These are phyloP conservation scores for Starmerella apicola DNA, from an alignment of 805 yeast genomes.

Conservation along the genomic window DNA sequence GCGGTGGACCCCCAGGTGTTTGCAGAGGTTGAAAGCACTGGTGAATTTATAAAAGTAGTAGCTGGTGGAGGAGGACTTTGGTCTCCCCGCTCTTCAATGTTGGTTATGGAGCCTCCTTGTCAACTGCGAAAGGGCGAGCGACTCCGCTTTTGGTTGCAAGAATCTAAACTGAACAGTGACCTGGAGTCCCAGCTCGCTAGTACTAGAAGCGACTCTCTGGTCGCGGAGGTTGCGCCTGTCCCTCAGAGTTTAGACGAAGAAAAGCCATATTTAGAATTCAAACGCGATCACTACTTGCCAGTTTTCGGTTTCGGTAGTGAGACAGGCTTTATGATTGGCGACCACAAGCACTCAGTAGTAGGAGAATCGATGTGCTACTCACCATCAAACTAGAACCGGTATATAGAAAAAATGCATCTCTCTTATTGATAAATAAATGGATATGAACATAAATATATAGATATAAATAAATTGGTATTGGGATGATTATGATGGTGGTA, in stretches of 20 bases:
- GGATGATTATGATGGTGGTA: too few relatives aligned
- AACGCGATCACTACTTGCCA: constrained; percentile 17
- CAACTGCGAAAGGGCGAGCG: constrained; percentile 34
- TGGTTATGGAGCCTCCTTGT: constrained; percentile 54
- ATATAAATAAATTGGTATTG: neutral
- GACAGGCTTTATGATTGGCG: constrained; percentile 24
- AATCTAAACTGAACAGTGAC: constrained; percentile 8
- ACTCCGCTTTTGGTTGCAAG: constrained; percentile 31
- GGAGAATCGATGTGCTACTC: constrained; percentile 19
- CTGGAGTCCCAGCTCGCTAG: constrained; percentile 16
- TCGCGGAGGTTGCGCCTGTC: constrained; percentile 23
- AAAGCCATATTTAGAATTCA: constrained; percentile 11
- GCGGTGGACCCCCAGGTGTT: constrained; percentile 19
- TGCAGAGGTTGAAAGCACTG: constrained; percentile 18
- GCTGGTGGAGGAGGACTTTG: constrained; percentile 75
- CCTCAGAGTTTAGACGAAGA: constrained; percentile 20
- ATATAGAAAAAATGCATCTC: too few relatives aligned
- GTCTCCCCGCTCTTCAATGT: constrained; percentile 55
- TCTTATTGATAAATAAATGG: too few relatives aligned
- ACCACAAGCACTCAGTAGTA: constrained; percentile 22
- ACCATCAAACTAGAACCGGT: neutral
- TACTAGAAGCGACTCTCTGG: constrained; percentile 12
- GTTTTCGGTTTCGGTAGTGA: constrained; percentile 27
- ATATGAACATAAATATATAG: too few relatives aligned
- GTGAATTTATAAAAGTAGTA: constrained; percentile 38